These are phyloP conservation scores for Metschnikowia cubensis DNA, from an alignment of 805 yeast species.

Conservation along the genomic window DNA sequence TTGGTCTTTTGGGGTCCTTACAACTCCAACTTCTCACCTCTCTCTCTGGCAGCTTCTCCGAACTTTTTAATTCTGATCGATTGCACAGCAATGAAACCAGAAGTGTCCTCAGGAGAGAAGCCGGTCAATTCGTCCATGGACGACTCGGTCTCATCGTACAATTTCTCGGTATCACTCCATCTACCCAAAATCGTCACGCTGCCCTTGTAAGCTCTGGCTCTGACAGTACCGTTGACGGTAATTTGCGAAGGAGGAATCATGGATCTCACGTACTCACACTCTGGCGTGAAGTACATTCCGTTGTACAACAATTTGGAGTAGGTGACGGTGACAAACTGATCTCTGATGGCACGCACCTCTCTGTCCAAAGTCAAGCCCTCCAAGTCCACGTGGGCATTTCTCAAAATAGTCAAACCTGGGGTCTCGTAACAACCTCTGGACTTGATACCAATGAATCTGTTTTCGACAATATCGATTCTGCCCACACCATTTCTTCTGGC, in stretches of 20 bases:
- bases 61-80: slow-evolving; percentile 97
- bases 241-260: slow-evolving; percentile 94
- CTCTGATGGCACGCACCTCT: slow-evolving; percentile 96
- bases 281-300: slow-evolving; percentile 98
- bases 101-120: slow-evolving; percentile 93
- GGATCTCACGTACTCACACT: slow-evolving; percentile 90
- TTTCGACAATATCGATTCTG: slow-evolving; percentile 97
- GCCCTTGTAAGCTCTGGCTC: slow-evolving; percentile 93
- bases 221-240: slow-evolving; percentile 94
- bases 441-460: slow-evolving; percentile 97
- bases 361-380: slow-evolving; percentile 97
- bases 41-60: slow-evolving; percentile 90
- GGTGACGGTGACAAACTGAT: slow-evolving; percentile 88
- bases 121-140: slow-evolving; percentile 99
- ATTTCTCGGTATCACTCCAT: slow-evolving; percentile 90
- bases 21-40: slow-evolving; percentile 51
- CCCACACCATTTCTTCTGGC: slow-evolving; percentile 99
- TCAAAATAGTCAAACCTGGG: slow-evolving; percentile 93
- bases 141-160: slow-evolving; percentile 96
- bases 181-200: slow-evolving; percentile 81
- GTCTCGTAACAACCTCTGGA: slow-evolving; percentile 99
- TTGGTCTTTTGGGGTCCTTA: slow-evolving; percentile 18
- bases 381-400: slow-evolving; percentile 90
- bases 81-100: slow-evolving; percentile 97
- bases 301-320: slow-evolving; percentile 90